Evolutionary conservation across 2,329 filamentous ascomycete genomes (phyloP), one percentile per base, ranked within the genome.

Genomic region (Rhytidhysteron rufulum): DNA sequence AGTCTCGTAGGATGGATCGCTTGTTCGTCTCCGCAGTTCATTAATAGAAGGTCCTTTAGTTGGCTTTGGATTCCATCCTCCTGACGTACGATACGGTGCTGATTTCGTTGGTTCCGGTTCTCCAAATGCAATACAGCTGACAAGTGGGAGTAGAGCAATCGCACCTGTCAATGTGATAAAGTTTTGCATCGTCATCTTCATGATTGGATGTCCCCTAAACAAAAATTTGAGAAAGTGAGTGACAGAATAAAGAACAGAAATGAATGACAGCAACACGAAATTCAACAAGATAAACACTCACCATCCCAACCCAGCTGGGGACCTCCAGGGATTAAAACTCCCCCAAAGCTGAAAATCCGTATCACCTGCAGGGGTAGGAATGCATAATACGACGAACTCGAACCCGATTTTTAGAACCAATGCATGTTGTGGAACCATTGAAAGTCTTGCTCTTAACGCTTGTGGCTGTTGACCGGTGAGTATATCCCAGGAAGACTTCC

Each of bases 21-120:
- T 34, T 43, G 54, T 52, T 16, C 53, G 44, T 29, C 42, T 54
- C 18, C 29, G 40, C 17, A 58, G 37, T 31, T 58, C 50, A 9
- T 40, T 32, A 5, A 45, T 24, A 10, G 50, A 48, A n/a, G 56
- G 55, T 11, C 43, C 48, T 33, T 49, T 43, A 0, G 57, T 59
- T n/a, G 56, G 54, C 34, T 43, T 49, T 19, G 54, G 51, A 32
- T 34, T 53, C 31, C 34, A 47, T 25, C 42, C 48, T 16, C 40
- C 39, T 3, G 45, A 18, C 21, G 35, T 49, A 31, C 45, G 43
- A 10, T 49, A 30, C 25, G 44, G 41, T 13, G 32, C 42, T 6
- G 25, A 31, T 4, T 22, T 37, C 5, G 53, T 60, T n/a, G 52
- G 50, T 22, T 41, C 38, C 25, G 54, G 51, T 2, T 47, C 51